Evolutionary conservation across 2,329 filamentous ascomycete genomes (phyloP).

Genomic region (Hypoxylon sp.): DNA sequence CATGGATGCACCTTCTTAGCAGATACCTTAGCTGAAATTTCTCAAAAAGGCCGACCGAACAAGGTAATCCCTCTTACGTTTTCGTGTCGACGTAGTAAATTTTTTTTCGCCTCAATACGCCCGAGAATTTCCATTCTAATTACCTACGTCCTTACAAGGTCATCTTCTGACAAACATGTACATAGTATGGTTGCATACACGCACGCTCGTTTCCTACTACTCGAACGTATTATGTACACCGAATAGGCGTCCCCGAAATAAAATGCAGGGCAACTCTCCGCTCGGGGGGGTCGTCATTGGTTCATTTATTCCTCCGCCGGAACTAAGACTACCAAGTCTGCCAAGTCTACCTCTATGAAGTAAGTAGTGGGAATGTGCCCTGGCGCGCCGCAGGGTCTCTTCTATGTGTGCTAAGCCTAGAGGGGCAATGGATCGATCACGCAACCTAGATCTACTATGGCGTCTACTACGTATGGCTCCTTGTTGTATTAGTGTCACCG

Average conservation of each 20-base stretch:
- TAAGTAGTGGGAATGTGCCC: constrained; percentile 18
- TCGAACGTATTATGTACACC: constrained; percentile 11
- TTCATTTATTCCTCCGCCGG: constrained; percentile 19
- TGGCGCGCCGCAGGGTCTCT: constrained; percentile 14
- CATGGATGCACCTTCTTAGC: no score
- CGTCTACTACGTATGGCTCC: constrained; percentile 17
- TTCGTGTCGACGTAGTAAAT: constrained; percentile 4
- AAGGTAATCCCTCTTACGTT: constrained; percentile 28
- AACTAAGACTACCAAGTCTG: constrained; percentile 8
- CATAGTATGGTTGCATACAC: background rate
- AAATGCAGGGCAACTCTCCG: constrained; percentile 7
- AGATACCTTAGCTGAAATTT: background rate
- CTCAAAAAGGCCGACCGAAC: constrained; percentile 33
- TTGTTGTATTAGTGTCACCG: constrained; percentile 8
- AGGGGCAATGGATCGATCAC: constrained; percentile 32
- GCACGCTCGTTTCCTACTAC: background rate
- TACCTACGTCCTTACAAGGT: background rate
- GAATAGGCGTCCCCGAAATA: constrained; percentile 37
- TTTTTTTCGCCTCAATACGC: background rate
- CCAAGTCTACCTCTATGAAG: constrained; percentile 16
- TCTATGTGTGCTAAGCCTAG: constrained; percentile 14
- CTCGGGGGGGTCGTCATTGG: constrained; percentile 29
- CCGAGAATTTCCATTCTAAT: constrained; percentile 16
- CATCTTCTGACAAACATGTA: constrained; percentile 1
- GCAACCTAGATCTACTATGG: constrained; percentile 37